phyloP scores from a whole-genome alignment of 345 rosid genomes.

The Sapria himalayana region DNA sequence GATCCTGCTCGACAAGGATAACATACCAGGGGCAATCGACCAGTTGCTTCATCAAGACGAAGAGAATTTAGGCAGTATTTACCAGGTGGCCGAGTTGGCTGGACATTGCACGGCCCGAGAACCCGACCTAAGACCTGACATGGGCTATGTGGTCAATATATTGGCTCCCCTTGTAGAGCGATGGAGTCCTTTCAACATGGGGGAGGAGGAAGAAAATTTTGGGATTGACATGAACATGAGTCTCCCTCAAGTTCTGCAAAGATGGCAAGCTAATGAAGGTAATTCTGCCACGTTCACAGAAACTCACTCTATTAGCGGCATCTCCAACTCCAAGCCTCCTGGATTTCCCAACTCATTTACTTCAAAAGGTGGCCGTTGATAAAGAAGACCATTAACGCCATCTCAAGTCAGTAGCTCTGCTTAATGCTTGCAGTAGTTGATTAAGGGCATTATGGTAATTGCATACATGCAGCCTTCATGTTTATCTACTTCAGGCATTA shows the following conservation, averaged over 20 bases:
- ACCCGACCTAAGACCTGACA: conserved; percentile 72
- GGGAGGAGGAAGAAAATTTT: conserved; percentile 37
- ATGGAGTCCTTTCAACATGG: conserved; percentile 60
- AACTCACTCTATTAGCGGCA: conserved; percentile 13
- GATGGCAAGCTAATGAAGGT: conserved; percentile 77
- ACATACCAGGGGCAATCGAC: conserved; percentile 38
- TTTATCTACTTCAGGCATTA: too few species aligned
- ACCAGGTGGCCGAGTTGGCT: conserved; percentile 59
- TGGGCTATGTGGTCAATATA: conserved; percentile 71
- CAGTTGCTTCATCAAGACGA: conserved; percentile 32
- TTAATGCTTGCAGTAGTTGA: too few species aligned
- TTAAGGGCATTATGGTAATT: too few species aligned
- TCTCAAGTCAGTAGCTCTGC: too few species aligned
- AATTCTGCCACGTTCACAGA: conserved; percentile 40
- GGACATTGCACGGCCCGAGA: conserved; percentile 82
- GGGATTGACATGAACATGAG: conserved; percentile 56
- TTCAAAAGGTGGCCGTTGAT: conserved; percentile 49
- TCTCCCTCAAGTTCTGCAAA: conserved; percentile 62
- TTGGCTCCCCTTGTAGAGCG: conserved; percentile 62
- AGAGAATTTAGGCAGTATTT: conserved; percentile 43
- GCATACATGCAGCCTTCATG: too few species aligned
- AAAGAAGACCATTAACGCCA: too few species aligned
- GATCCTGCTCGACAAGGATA: conserved; percentile 39
- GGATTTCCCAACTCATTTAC: conserved; percentile 41
- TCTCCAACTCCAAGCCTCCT: conserved; percentile 33